Base-by-base conservation (phyloP, 805 yeast genomes). In the Diddensiella transvaalensis region DNA sequence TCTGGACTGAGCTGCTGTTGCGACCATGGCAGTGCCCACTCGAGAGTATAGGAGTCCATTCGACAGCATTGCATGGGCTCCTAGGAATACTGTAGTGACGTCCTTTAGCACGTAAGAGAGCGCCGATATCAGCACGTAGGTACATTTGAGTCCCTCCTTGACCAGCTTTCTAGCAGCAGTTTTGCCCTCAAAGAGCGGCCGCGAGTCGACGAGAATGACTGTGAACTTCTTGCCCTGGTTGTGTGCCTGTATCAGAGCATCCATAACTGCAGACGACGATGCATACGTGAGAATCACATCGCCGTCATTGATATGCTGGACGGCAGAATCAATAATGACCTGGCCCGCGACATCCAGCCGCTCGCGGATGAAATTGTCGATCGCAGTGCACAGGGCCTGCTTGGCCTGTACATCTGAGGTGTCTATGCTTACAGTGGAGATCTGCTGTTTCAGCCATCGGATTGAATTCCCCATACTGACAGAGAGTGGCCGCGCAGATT, bases 381-480 rank as follows among this genome's bases (percentile, higher is more conserved):
- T 90, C 54, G 79, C 77, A 42, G 75, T 82, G 49, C 79, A 68
- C 48, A 93, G 72, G 30, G 74, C 69, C 11, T 63, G 66, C 62
- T 87, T 89, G 22, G 96, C 96, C 26, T 76, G 64, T 15, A 67
- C 72, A 49, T 85, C 93, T 22, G 74, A 65, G 24, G 80, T 72
- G 53, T 86, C 95, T 48, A 90, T 82, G 49, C 89, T 82, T 42
- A 91, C 79, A 38, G 78, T 75, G 0, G 96, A 81, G 47, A 93
- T 91, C 64, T 87, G 91, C 70, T 91, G 98, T 62, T 93, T 93
- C 54, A 93, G 75, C 96, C 97, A 90, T 60, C 99, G 80, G 56
- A 93, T 93, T 2, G 97, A 91, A 70, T 90, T 93, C 47, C 99
- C 99, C 99, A 93, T 93, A 0, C 96, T 79, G 2, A 90, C 86